These are phyloP conservation scores for Quercus lobata DNA, from an alignment of 331 rosid species.

Conservation along the genomic window DNA sequence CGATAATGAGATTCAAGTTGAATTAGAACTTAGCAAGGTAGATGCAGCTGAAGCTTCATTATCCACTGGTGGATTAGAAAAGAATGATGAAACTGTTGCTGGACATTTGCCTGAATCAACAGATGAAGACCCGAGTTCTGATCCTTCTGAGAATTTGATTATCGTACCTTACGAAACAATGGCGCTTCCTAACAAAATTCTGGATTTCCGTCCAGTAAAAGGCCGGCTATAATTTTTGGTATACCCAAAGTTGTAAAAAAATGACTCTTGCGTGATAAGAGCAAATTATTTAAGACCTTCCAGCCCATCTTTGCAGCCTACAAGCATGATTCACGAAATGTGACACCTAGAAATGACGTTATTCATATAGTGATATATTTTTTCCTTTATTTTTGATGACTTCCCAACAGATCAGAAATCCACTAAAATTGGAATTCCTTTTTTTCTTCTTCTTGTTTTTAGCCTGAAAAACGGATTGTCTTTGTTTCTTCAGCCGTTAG, in stretches of 20 bases:
- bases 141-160: constrained; percentile 22
- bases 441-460: too few relatives aligned
- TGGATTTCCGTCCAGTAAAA: too few relatives aligned
- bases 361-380: too few relatives aligned
- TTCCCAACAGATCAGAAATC: too few relatives aligned
- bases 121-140: constrained; percentile 18
- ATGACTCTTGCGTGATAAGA: background rate
- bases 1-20: constrained; percentile 51
- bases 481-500: too few relatives aligned
- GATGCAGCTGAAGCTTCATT: constrained; percentile 42
- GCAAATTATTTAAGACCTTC: background rate
- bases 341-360: background rate
- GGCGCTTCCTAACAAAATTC: background rate
- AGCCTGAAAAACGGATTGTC: too few relatives aligned
- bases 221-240: background rate
- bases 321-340: background rate
- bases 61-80: constrained; percentile 32
- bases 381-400: background rate
- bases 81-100: constrained; percentile 26
- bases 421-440: too few relatives aligned
- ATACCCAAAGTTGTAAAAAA: background rate
- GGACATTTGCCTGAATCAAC: constrained; percentile 28
- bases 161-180: background rate
- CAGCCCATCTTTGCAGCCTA: background rate
- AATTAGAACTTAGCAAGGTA: constrained; percentile 24